These are phyloP conservation scores for Mimosa pudica DNA, from an alignment of 306 rosid genomes.

Conservation along the genomic window DNA sequence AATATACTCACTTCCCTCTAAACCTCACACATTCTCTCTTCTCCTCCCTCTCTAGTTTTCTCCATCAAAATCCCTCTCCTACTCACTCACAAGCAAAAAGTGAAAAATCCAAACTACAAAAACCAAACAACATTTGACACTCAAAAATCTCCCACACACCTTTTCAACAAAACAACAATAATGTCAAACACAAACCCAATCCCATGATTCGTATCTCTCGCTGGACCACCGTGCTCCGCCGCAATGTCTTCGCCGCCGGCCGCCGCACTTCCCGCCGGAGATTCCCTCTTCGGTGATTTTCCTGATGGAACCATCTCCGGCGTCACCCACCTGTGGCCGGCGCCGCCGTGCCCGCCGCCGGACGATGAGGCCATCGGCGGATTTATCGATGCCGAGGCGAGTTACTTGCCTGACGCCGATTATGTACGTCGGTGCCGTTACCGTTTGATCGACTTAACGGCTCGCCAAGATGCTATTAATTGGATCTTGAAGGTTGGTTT, in stretches of 20 bases:
- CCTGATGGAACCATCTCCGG: slow-evolving; percentile 30
- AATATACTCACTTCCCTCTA: not conserved
- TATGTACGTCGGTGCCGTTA: slow-evolving; percentile 51
- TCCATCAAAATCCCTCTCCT: not conserved
- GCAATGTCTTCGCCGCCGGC: slow-evolving; percentile 38
- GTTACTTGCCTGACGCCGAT: slow-evolving; percentile 47
- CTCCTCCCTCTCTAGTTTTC: no score
- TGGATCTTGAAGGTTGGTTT: slow-evolving; percentile 69
- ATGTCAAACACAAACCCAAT: slow-evolving; percentile 40
- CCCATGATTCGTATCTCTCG: slow-evolving; percentile 9
- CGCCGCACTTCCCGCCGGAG: slow-evolving; percentile 16
- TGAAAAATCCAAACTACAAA: slow-evolving; percentile 19
- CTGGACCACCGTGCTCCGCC: not conserved
- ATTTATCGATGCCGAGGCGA: slow-evolving; percentile 39
- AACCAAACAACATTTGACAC: slow-evolving; percentile 34
- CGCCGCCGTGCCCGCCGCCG: not conserved
- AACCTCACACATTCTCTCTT: not conserved
- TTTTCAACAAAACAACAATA: not conserved
- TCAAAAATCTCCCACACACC: not conserved
- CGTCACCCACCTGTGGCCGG: not conserved
- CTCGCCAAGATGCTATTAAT: slow-evolving; percentile 67
- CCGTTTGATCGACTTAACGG: slow-evolving; percentile 48
- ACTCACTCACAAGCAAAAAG: not conserved
- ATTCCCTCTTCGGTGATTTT: slow-evolving; percentile 38
- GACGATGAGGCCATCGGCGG: slow-evolving; percentile 23